phyloP scores from a whole-genome alignment of 306 rosid species.

The Lupinus albus region DNA sequence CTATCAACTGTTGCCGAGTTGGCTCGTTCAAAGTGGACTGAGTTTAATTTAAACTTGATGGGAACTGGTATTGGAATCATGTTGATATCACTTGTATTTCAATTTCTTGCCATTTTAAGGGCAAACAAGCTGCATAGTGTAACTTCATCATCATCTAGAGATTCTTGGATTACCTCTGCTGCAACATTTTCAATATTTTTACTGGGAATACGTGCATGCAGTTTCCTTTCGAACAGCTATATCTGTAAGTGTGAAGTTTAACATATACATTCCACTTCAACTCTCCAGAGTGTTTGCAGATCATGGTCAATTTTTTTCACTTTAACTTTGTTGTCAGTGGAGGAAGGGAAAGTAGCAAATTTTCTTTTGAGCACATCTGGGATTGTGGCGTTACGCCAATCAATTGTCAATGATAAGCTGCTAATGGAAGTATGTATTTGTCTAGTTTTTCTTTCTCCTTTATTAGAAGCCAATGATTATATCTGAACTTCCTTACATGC shows the following conservation, averaged over 20 bases:
- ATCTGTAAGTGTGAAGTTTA: slow-evolving; percentile 67
- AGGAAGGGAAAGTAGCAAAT: slow-evolving; percentile 93
- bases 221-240: slow-evolving; percentile 73
- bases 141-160: slow-evolving; percentile 50
- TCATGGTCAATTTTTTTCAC: slow-evolving; percentile 32
- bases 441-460: slow-evolving; percentile 36
- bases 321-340: slow-evolving; percentile 67
- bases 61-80: slow-evolving; percentile 73
- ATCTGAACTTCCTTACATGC: slow-evolving; percentile 24
- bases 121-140: slow-evolving; percentile 51
- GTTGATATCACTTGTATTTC: slow-evolving; percentile 68
- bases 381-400: slow-evolving; percentile 64
- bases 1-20: slow-evolving; percentile 74
- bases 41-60: slow-evolving; percentile 87
- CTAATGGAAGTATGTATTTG: slow-evolving; percentile 63
- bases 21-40: slow-evolving; percentile 97
- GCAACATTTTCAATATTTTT: slow-evolving; percentile 61
- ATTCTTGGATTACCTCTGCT: slow-evolving; percentile 50
- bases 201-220: slow-evolving; percentile 74
- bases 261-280: slow-evolving; percentile 2
- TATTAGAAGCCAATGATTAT: slow-evolving; percentile 27
- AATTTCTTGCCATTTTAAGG: slow-evolving; percentile 62
- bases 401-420: slow-evolving; percentile 59
- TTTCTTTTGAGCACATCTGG: slow-evolving; percentile 94
- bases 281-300: slow-evolving; percentile 34